Conservation (phyloP, 2,329 filamentous ascomycete species). For the Paecilomyces dactylethromorphus region DNA sequence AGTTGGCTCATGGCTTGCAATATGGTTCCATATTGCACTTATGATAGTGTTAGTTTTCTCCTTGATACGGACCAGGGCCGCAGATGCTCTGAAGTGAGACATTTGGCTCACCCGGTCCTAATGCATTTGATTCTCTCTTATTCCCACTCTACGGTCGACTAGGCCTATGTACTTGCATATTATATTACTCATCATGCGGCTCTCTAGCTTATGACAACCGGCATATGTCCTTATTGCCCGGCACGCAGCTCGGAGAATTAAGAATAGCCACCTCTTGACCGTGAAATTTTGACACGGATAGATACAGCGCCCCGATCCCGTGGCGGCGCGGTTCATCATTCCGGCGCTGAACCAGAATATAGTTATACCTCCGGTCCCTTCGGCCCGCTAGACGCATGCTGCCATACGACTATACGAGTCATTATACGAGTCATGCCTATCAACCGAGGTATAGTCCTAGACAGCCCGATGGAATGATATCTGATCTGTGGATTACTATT, state of each 20-base stretch:
- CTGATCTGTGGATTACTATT: background rate
- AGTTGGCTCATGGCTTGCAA: too few species aligned
- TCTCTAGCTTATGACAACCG: background rate
- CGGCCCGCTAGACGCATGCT: background rate
- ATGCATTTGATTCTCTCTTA: too few species aligned
- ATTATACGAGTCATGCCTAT: background rate
- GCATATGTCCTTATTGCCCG: background rate
- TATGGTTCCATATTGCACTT: too few species aligned
- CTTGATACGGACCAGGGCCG: too few species aligned
- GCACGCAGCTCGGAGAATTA: background rate
- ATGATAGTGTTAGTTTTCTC: too few species aligned
- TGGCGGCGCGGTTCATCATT: background rate
- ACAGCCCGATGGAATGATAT: background rate
- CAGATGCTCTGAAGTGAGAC: too few species aligned
- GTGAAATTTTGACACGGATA: background rate
- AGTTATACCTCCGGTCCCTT: background rate
- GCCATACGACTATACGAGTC: background rate
- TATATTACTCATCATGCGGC: background rate
- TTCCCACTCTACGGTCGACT: background rate
- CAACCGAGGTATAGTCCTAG: background rate
- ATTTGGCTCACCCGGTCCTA: too few species aligned
- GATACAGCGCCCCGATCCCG: background rate
- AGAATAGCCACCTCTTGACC: background rate
- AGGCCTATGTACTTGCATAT: background rate
- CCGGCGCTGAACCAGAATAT: background rate